These are phyloP conservation scores for Agastache rugosa DNA, from an alignment of 257 asterid species.

Conservation along the genomic window DNA sequence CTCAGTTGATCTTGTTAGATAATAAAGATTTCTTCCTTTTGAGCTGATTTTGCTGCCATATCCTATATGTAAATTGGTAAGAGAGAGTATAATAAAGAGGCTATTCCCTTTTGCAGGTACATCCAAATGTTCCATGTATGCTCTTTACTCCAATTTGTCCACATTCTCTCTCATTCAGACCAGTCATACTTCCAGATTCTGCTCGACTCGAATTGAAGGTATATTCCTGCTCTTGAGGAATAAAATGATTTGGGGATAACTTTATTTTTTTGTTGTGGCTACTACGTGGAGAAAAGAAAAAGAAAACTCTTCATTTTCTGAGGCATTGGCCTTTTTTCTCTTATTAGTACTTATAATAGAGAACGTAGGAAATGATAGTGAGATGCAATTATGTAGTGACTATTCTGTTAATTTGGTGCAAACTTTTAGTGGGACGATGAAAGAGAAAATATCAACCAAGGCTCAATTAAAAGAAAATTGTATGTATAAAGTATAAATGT, in stretches of 20 bases:
- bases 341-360: neutral
- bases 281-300: neutral
- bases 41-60: slow-evolving; percentile 10
- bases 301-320: neutral
- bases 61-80: neutral
- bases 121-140: slow-evolving; percentile 99
- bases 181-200: slow-evolving; percentile 99
- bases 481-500: neutral
- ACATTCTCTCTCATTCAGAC: slow-evolving; percentile 97
- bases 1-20: slow-evolving; percentile 9
- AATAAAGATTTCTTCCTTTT: neutral
- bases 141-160: slow-evolving; percentile 98
- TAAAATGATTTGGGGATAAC: slow-evolving; percentile 1
- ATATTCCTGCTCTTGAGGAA: slow-evolving; percentile 31
- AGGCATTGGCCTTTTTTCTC: neutral
- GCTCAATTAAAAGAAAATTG: neutral
- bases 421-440: neutral
- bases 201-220: slow-evolving; percentile 96
- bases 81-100: slow-evolving; percentile 4
- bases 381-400: neutral
- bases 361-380: neutral
- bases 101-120: slow-evolving; percentile 66
- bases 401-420: neutral
- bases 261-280: slow-evolving; percentile 15
- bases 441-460: neutral